A percentile compares a stretch with the other conserved stretches of the same genome.
Conservation (phyloP, 1,284 basidiomycete species). For the Ceratobasidium sp. region DNA sequence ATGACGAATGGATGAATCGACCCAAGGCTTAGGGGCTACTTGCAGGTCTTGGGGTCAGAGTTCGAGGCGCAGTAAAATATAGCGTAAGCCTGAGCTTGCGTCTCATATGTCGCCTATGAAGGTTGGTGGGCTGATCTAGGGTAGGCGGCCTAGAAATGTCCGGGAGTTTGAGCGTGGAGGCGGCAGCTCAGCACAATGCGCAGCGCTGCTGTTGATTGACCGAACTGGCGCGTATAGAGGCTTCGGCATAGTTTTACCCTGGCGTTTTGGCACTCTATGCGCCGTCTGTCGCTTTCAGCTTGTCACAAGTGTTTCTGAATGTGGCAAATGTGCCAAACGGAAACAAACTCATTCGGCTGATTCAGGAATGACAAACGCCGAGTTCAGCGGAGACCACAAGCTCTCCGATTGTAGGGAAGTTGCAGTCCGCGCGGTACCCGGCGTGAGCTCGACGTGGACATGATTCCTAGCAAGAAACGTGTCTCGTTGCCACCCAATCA, state of each 20-base stretch:
- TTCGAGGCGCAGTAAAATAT: slow-evolving; percentile 6
- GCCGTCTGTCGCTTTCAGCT: neutral
- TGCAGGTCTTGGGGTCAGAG: slow-evolving; percentile 1
- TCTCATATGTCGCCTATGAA: slow-evolving; percentile 2
- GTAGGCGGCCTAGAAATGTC: neutral
- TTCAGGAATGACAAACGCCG: neutral
- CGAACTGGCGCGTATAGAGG: neutral
- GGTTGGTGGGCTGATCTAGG: slow-evolving; percentile 14
- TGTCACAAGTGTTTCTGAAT: neutral
- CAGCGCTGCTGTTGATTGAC: slow-evolving; percentile 5
- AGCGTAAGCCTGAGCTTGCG: slow-evolving; percentile 5
- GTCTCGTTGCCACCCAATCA: too few species aligned
- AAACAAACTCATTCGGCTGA: slow-evolving; percentile 3
- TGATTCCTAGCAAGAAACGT: too few species aligned
- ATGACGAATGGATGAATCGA: neutral
- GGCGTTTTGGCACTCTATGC: neutral
- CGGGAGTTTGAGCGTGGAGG: slow-evolving; percentile 6
- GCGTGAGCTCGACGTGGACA: too few species aligned
- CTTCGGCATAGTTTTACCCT: neutral
- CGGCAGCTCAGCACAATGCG: slow-evolving; percentile 3
- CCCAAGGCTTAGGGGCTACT: neutral
- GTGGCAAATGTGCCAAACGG: neutral
- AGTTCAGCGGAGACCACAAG: neutral
- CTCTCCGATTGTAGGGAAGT: neutral
- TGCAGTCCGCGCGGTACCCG: too few species aligned